Evolutionary conservation across 2,329 filamentous ascomycete species (phyloP), one percentile per base, ranked within the genome.

Genomic region (Zymoseptoria tritici): DNA sequence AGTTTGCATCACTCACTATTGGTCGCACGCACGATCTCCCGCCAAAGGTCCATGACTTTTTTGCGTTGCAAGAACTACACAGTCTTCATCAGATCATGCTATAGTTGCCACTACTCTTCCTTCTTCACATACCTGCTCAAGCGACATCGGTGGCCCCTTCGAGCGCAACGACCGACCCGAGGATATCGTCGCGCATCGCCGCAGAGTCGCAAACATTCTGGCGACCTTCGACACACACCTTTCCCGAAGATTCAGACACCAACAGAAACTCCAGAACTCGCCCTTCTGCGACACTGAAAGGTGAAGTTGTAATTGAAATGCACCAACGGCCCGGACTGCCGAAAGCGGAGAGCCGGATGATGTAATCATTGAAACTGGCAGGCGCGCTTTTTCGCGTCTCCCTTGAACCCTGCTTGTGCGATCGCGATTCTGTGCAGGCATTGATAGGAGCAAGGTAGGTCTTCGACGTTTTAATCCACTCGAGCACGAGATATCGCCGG

Each of bases 21-120:
- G 36, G 73, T 76, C n/a, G 75, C 74, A 52, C 79, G 73, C 4
- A 80, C 65, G 36, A 81, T 79, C 4, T 79, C 73, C 50, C 76
- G 74, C 77, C 78, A 82, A 49, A 81, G 64, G 7, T 74, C 70
- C 9, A 82, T 65, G 8, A 74, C 78, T 53, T 77, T 75, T 57
- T 78, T 74, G 56, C 78, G 73, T 61, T 81, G 78, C 24, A 82
- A 72, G 69, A 82, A 82, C 76, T 81, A 62, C 6, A 9, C 20
- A 6, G 16, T 46, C 36, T 16, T 46, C 36, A n/a, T 46, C 36
- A 46, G 36, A 2, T 7, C 36, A 46, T 46, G 36, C 4, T 46
- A 2, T 2, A 46, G 4, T 2, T n/a, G 36, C 4, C 36, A n/a
- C 36, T 46, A 4, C 13, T 46, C 36, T 46, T 46, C 50, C 19